phyloP scores from a whole-genome alignment of 2,329 filamentous ascomycete genomes.

The Colletotrichum sp. region DNA sequence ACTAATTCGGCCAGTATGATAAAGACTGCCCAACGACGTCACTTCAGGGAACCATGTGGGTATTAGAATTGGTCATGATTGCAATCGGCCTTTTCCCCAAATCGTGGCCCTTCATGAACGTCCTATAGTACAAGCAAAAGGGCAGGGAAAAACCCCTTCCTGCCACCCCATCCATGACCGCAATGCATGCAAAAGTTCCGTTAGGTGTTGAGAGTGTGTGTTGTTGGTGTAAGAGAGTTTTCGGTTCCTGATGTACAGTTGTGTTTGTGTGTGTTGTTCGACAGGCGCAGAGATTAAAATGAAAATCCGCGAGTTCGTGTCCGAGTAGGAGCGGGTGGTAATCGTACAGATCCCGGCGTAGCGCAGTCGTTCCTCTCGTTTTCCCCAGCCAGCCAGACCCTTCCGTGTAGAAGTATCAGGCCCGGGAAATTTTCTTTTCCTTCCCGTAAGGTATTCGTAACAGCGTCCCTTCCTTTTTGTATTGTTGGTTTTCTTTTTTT shows the following conservation, averaged over 20 bases:
- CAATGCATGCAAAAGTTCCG: slow-evolving; percentile 20
- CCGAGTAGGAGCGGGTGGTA: neutral
- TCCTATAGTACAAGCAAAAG: slow-evolving; percentile 22
- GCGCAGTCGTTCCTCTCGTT: neutral
- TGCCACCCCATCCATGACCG: slow-evolving; percentile 19
- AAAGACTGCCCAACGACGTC: no score
- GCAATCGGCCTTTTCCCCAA: slow-evolving; percentile 12
- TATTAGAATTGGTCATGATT: slow-evolving; percentile 21
- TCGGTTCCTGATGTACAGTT: slow-evolving; percentile 16
- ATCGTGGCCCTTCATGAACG: slow-evolving; percentile 15
- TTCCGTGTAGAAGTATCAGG: neutral
- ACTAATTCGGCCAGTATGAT: no score
- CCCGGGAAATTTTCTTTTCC: neutral
- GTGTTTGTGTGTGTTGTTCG: neutral
- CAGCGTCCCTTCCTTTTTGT: neutral
- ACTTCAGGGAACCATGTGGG: neutral
- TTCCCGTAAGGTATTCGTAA: neutral
- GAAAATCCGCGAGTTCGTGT: neutral
- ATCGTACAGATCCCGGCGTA: neutral
- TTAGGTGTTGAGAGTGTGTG: slow-evolving; percentile 4
- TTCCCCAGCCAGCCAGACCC: neutral
- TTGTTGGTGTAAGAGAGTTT: slow-evolving; percentile 12
- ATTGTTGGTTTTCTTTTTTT: slow-evolving; percentile 16
- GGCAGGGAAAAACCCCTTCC: slow-evolving; percentile 19
- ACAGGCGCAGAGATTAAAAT: neutral